Conservation (phyloP, 768 basidiomycete species). For the Collybia sp. region DNA sequence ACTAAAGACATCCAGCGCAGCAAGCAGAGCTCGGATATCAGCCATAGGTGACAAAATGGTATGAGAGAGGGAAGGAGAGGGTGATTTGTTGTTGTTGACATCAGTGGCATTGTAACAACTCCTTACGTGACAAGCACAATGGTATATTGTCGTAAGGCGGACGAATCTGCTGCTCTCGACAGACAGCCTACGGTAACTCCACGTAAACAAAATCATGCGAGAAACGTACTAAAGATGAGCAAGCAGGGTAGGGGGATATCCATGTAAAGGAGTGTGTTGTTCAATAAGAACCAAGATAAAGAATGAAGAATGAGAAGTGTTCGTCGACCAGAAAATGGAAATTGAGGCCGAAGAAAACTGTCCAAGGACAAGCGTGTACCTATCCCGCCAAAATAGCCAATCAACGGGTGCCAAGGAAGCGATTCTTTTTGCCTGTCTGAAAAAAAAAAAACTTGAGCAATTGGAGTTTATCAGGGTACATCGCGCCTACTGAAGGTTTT, state of each 20-base stretch:
- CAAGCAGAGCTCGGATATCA: conserved; percentile 66
- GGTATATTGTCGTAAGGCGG: conserved; percentile 42
- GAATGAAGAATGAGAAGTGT: conserved; percentile 20
- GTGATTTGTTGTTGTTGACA: conserved; percentile 34
- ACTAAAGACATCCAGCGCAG: conserved; percentile 76
- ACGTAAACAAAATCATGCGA: conserved; percentile 38
- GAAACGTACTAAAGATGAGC: conserved; percentile 43
- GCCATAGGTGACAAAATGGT: conserved; percentile 38
- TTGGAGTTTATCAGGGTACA: conserved; percentile 2
- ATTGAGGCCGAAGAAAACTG: conserved; percentile 13
- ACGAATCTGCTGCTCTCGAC: conserved; percentile 22
- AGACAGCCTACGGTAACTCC: conserved; percentile 28
- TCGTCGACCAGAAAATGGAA: conserved; percentile 21
- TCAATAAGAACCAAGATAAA: conserved; percentile 50
- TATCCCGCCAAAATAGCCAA: conserved; percentile 9
- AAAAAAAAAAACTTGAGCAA: conserved; percentile 10
- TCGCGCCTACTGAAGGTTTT: conserved; percentile 69
- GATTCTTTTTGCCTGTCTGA: conserved; percentile 65
- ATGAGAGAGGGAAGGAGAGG: conserved; percentile 6
- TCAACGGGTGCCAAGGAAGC: conserved; percentile 49
- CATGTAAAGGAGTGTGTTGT: conserved; percentile 54
- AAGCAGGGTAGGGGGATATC: conserved; percentile 48
- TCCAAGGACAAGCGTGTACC: conserved; percentile 19
- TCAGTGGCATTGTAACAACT: conserved; percentile 9
- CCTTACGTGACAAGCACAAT: conserved; percentile 20